Conservation (phyloP, 73 alveolate species). For the Paraurostyla sp. region DNA sequence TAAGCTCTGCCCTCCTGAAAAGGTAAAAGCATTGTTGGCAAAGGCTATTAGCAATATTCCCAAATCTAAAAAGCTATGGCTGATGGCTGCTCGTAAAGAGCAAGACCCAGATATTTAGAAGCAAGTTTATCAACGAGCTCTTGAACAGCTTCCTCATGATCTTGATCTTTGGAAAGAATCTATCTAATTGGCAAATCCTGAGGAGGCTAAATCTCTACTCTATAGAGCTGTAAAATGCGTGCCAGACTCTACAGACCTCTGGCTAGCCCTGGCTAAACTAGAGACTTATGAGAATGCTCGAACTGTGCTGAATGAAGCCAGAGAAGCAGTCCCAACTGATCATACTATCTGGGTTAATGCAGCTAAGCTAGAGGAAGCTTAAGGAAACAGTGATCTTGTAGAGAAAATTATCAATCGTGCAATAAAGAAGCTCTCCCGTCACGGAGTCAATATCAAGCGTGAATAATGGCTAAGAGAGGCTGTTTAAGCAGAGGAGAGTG, state of each 20-base stretch:
- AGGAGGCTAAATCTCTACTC: conserved; percentile 90
- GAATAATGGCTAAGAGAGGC: conserved; percentile 92
- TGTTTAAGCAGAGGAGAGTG: conserved; percentile 81
- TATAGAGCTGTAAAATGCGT: conserved; percentile 93
- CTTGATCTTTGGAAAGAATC: conserved; percentile 95
- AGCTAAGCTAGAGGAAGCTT: conserved; percentile 92
- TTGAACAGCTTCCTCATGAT: conserved; percentile 86
- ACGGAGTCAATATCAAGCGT: conserved; percentile 68
- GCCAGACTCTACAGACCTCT: conserved; percentile 93
- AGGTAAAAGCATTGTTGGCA: conserved; percentile 84
- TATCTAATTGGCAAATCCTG: conserved; percentile 79
- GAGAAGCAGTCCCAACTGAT: conserved; percentile 91
- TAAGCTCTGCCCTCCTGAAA: conserved; percentile 88
- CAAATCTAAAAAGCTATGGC: conserved; percentile 92
- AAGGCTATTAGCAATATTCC: conserved; percentile 89
- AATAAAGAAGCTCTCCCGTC: conserved; percentile 73
- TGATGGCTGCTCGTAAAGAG: conserved; percentile 86
- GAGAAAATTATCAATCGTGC: conserved; percentile 78
- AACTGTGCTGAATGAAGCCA: conserved; percentile 90
- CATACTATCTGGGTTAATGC: conserved; percentile 91
- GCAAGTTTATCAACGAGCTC: conserved; percentile 85
- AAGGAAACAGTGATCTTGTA: conserved; percentile 71
- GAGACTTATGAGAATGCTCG: conserved; percentile 95
- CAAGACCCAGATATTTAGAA: conserved; percentile 80
- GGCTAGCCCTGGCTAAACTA: conserved; percentile 95